phyloP scores from a whole-genome alignment of 352 stramenopile species.

The Globisporangium paddicum region DNA sequence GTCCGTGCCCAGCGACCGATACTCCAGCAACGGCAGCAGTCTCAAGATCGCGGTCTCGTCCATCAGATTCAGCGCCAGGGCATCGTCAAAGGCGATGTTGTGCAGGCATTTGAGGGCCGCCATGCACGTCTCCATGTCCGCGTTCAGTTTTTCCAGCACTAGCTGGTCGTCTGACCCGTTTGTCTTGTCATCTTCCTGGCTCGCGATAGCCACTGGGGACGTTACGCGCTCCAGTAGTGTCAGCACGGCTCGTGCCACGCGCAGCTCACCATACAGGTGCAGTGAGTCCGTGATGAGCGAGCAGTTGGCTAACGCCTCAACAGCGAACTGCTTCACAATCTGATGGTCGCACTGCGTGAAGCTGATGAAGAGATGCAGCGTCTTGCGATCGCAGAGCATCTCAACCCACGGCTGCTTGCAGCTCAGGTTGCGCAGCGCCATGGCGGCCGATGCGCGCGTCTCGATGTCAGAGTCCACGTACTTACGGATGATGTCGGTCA shows the following conservation, averaged over 20 bases:
- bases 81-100: slow-evolving; percentile 60
- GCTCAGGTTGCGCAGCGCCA: slow-evolving; percentile 73
- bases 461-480: slow-evolving; percentile 71
- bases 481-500: slow-evolving; percentile 60
- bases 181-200: background rate
- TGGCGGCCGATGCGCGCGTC: slow-evolving; percentile 58
- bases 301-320: slow-evolving; percentile 70
- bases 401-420: slow-evolving; percentile 71
- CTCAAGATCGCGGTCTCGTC: slow-evolving; percentile 43
- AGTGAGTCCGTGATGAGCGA: slow-evolving; percentile 70
- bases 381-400: slow-evolving; percentile 74
- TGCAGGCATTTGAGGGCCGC: slow-evolving; percentile 65
- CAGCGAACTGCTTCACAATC: slow-evolving; percentile 54
- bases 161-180: background rate
- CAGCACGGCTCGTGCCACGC: slow-evolving; percentile 44
- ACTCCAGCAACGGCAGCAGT: slow-evolving; percentile 42
- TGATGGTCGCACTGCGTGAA: slow-evolving; percentile 54
- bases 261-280: slow-evolving; percentile 68
- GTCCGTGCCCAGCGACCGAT: slow-evolving; percentile 29
- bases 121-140: slow-evolving; percentile 46
- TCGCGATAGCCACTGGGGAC: background rate
- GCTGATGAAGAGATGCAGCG: slow-evolving; percentile 46
- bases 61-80: slow-evolving; percentile 48
- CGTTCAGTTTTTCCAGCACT: background rate
- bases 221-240: slow-evolving; percentile 31